Conservation (phyloP, 2,329 filamentous ascomycete species). For the Penicillium aurantiogriseum region DNA sequence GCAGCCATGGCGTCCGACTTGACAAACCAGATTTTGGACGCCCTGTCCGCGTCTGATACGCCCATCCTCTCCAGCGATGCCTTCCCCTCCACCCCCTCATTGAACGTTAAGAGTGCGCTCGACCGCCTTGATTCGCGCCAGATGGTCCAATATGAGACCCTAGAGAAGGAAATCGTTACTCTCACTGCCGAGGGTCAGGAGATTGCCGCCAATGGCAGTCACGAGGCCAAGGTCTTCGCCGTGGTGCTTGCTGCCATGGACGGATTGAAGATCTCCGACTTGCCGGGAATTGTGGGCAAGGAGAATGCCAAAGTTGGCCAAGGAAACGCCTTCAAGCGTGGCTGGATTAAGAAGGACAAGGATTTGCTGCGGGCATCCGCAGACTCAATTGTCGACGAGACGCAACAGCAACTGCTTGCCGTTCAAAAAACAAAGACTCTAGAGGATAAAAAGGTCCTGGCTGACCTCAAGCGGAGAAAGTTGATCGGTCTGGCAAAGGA, state of each 20-base stretch:
- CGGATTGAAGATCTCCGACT: constrained; percentile 75
- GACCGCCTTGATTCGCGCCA: constrained; percentile 80
- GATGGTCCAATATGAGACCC: constrained; percentile 83
- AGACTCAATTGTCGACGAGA: constrained; percentile 76
- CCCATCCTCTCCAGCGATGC: constrained; percentile 66
- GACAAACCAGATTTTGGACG: constrained; percentile 63
- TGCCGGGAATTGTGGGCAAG: constrained; percentile 52
- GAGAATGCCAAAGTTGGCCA: constrained; percentile 67
- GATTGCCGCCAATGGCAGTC: constrained; percentile 72
- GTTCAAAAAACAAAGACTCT: constrained; percentile 70
- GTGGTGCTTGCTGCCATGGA: constrained; percentile 70
- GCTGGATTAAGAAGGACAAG: constrained; percentile 65
- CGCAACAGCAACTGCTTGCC: constrained; percentile 69
- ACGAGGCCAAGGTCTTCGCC: constrained; percentile 79
- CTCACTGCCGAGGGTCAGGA: constrained; percentile 73
- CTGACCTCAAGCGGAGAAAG: constrained; percentile 89
- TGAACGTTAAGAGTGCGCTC: constrained; percentile 77
- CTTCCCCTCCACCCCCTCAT: constrained; percentile 66
- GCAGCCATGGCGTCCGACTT: constrained; percentile 55
- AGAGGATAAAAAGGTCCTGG: constrained; percentile 70
- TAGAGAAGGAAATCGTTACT: constrained; percentile 73
- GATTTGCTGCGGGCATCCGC: constrained; percentile 56
- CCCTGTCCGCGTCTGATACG: constrained; percentile 59
- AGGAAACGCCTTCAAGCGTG: constrained; percentile 83
- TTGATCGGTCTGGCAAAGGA: constrained; percentile 80